Conservation (phyloP, 176 grass and related monocot species). For the Secale cereale region DNA sequence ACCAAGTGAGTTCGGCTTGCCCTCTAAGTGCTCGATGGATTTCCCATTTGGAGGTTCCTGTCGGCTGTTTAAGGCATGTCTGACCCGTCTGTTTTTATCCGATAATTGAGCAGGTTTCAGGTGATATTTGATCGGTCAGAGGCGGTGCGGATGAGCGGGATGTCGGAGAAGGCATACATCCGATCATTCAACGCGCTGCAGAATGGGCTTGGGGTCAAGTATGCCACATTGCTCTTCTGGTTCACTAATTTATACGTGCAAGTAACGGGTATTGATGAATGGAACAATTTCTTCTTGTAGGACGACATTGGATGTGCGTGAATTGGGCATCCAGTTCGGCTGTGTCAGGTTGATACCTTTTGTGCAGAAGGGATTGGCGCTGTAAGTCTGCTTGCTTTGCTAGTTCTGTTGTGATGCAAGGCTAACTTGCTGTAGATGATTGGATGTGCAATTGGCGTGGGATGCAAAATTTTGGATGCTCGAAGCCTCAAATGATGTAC, state of each 20-base stretch:
- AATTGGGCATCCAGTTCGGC: conserved; percentile 91
- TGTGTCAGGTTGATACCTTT: conserved; percentile 93
- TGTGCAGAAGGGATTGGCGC: conserved; percentile 73
- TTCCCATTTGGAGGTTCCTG: background rate
- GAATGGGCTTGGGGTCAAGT: conserved; percentile 95
- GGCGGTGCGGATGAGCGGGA: conserved; percentile 87
- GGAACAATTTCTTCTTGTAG: conserved; percentile 29
- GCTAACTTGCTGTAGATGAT: background rate
- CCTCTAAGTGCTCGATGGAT: conserved; percentile 35
- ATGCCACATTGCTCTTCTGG: background rate
- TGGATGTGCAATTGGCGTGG: background rate
- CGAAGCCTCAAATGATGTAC: background rate
- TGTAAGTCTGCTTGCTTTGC: conserved; percentile 44
- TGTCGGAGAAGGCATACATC: conserved; percentile 94
- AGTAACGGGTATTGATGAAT: background rate
- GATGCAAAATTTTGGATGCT: background rate
- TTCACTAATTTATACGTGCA: background rate
- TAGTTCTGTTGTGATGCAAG: background rate
- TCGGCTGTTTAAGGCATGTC: background rate
- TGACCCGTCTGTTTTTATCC: background rate
- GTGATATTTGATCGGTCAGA: conserved; percentile 73
- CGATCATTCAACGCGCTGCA: conserved; percentile 86
- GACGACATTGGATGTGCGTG: conserved; percentile 60
- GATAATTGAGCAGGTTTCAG: conserved; percentile 47
- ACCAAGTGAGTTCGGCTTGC: conserved; percentile 49